phyloP scores from a whole-genome alignment of 805 yeast species.

The Sugiyamaella lignohabitans region DNA sequence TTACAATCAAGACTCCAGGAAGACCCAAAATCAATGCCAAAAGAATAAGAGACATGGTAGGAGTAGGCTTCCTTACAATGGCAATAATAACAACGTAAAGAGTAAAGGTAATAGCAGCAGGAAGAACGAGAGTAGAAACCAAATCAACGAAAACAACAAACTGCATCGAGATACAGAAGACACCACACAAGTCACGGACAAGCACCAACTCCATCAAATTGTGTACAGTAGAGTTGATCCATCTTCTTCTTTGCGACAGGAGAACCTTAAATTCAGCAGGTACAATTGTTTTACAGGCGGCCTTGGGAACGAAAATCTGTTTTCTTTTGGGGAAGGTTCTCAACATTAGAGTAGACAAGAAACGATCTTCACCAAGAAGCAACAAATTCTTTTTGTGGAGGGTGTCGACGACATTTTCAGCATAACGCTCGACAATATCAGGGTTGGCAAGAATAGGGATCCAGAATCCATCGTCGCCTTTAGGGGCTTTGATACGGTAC shows the following conservation, averaged over 20 bases:
- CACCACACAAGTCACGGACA: conserved; percentile 87
- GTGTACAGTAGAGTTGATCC: conserved; percentile 95
- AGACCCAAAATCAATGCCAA: conserved; percentile 76
- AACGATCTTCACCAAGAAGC: conserved; percentile 87
- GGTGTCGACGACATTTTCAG: conserved; percentile 78
- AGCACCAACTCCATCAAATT: conserved; percentile 82
- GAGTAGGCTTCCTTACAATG: conserved; percentile 69
- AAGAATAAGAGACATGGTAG: conserved; percentile 65
- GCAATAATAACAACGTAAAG: conserved; percentile 70
- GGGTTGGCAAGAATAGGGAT: conserved; percentile 92
- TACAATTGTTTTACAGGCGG: conserved; percentile 85
- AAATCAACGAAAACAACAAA: conserved; percentile 79
- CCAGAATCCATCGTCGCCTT: conserved; percentile 61
- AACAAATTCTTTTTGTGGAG: conserved; percentile 82
- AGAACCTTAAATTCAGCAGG: conserved; percentile 75
- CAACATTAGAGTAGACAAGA: conserved; percentile 77
- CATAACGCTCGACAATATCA: conserved; percentile 85
- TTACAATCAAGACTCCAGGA: conserved; percentile 73
- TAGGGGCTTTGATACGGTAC: conserved; percentile 77
- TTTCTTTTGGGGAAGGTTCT: conserved; percentile 84
- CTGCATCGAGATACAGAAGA: conserved; percentile 93
- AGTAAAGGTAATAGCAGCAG: conserved; percentile 81
- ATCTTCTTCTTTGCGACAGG: conserved; percentile 89
- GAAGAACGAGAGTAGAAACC: conserved; percentile 81
- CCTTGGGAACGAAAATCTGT: conserved; percentile 82